phyloP scores from a whole-genome alignment of 2,329 filamentous ascomycete species.

The Chalaropsis ovoidea region DNA sequence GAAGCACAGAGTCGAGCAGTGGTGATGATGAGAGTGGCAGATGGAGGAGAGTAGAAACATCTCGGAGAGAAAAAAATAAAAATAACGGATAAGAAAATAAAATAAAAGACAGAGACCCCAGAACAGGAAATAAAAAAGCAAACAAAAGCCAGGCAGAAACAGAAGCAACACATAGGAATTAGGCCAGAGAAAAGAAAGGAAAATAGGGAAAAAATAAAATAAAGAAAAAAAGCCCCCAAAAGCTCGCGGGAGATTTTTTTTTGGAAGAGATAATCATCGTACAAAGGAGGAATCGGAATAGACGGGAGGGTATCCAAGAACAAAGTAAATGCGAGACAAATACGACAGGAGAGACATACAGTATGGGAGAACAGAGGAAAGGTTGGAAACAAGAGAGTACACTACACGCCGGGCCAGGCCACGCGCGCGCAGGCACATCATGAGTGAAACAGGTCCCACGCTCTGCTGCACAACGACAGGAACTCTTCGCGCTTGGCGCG shows the following conservation, averaged over 20 bases:
- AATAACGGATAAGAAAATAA: slow-evolving; percentile 11
- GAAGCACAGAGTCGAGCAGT: background rate
- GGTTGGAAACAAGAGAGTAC: background rate
- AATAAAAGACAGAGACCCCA: slow-evolving; percentile 15
- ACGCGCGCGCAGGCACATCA: slow-evolving; percentile 37
- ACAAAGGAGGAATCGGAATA: slow-evolving; percentile 12
- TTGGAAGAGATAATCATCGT: slow-evolving; percentile 11
- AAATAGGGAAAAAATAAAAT: slow-evolving; percentile 11
- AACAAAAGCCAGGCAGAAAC: slow-evolving; percentile 7
- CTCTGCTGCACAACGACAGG: slow-evolving; percentile 69
- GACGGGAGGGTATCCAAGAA: slow-evolving; percentile 16
- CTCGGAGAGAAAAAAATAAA: slow-evolving; percentile 7
- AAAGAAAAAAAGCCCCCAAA: slow-evolving; percentile 5
- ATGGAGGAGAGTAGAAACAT: background rate
- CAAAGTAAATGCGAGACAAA: slow-evolving; percentile 34
- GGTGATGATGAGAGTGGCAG: no score
- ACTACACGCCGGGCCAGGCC: no score
- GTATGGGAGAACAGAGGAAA: slow-evolving; percentile 26
- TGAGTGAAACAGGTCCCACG: slow-evolving; percentile 96
- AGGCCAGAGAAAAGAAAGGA: slow-evolving; percentile 16
- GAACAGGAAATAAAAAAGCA: background rate
- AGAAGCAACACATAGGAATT: slow-evolving; percentile 14
- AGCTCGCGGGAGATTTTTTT: background rate
- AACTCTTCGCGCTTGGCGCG: slow-evolving; percentile 89
- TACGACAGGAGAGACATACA: slow-evolving; percentile 28